A percentile compares a stretch with the other conserved stretches of the same genome.
phyloP scores from a whole-genome alignment of 345 rosid species.

The Erucastrum elatum region DNA sequence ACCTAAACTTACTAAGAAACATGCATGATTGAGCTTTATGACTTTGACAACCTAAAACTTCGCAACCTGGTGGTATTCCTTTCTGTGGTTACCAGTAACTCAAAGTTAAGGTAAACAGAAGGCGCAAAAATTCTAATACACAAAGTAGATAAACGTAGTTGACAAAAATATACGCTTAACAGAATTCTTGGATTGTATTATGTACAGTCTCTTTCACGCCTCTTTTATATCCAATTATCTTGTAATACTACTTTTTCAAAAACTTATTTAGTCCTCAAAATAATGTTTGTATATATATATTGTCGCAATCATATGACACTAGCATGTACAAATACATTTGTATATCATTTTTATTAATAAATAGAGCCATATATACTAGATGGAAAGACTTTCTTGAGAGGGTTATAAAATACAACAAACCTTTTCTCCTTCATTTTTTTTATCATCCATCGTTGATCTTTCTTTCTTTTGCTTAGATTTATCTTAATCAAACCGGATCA shows the following conservation, averaged over 20 bases:
- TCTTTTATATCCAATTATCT: constrained; percentile 19
- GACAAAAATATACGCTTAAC: constrained; percentile 17
- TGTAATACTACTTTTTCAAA: constrained; percentile 7
- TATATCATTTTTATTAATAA: background rate
- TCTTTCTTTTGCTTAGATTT: background rate
- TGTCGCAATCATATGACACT: constrained; percentile 26
- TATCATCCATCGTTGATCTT: background rate
- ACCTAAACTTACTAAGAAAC: background rate
- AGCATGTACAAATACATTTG: background rate
- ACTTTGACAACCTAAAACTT: constrained; percentile 1
- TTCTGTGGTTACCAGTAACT: too few species aligned
- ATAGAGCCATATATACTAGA: constrained; percentile 1
- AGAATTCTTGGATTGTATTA: constrained; percentile 9
- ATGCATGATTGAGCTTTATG: background rate
- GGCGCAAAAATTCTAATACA: background rate
- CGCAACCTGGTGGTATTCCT: background rate
- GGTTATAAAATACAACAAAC: background rate
- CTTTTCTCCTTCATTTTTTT: background rate
- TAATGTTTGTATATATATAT: background rate
- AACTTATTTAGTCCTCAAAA: background rate
- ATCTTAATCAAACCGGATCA: background rate
- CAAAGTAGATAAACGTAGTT: background rate
- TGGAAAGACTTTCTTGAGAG: constrained; percentile 9
- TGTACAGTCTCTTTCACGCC: constrained; percentile 22
- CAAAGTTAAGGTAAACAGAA: background rate